Percentiles rank a stretch among this genome's conserved stretches.
Evolutionary conservation across 768 basidiomycete species (phyloP).

Genomic region (Suillus plorans): DNA sequence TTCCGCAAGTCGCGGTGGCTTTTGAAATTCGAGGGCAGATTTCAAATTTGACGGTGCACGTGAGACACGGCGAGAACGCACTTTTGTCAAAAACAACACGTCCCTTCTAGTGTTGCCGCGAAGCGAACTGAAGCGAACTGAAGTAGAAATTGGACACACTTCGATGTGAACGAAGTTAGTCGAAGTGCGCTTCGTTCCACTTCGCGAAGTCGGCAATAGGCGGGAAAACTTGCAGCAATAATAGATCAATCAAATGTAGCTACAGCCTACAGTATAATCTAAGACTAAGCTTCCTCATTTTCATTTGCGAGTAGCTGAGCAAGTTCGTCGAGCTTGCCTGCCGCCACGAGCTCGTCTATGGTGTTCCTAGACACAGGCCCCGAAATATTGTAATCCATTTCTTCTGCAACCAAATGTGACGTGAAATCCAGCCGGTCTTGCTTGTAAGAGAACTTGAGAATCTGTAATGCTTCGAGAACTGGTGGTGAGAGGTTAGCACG

Average conservation of each 20-base stretch:
- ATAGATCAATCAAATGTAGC: background rate
- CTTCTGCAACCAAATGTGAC: conserved; percentile 8
- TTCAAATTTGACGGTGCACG: background rate
- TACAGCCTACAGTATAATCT: background rate
- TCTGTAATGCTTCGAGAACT: conserved; percentile 20
- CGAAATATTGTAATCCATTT: background rate
- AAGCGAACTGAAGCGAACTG: too few relatives aligned
- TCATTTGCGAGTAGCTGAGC: background rate
- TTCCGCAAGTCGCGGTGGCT: background rate
- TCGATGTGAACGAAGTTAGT: background rate
- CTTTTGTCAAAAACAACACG: too few relatives aligned
- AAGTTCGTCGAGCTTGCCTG: background rate
- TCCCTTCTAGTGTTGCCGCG: too few relatives aligned
- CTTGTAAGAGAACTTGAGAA: conserved; percentile 5
- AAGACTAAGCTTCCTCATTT: background rate
- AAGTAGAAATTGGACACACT: conserved; percentile 2
- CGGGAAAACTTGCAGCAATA: too few relatives aligned
- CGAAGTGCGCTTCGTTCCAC: too few relatives aligned
- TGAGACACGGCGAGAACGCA: background rate
- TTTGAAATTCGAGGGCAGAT: too few relatives aligned
- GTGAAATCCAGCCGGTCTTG: conserved; percentile 16
- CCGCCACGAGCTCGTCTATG: conserved; percentile 1
- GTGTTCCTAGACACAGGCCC: background rate
- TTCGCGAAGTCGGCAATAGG: background rate
- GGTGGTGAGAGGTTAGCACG: background rate